A percentile compares a stretch with the other conserved stretches of the same genome.
phyloP scores from a whole-genome alignment of 1,284 basidiomycete genomes.

The Caloboletus inedulis region DNA sequence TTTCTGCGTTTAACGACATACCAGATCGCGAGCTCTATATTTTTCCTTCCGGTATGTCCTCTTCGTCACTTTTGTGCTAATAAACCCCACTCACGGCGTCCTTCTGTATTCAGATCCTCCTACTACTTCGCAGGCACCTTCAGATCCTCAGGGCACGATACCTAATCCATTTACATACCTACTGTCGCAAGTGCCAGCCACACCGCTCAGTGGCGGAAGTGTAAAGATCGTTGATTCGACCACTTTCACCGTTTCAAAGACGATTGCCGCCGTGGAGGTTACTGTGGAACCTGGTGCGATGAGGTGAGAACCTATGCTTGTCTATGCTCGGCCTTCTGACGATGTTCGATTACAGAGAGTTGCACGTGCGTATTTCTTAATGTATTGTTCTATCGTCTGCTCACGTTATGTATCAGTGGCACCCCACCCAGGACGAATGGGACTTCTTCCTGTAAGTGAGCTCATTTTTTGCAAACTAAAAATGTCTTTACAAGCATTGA shows the following conservation, averaged over 20 bases:
- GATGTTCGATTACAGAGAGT: conserved; percentile 35
- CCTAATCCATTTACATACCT: conserved; percentile 51
- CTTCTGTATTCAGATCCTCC: conserved; percentile 36
- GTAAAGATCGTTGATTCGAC: conserved; percentile 59
- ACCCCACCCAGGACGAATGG: conserved; percentile 44
- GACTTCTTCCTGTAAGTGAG: conserved; percentile 28
- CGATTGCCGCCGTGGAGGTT: conserved; percentile 55
- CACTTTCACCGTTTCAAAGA: conserved; percentile 50
- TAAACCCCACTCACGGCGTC: not conserved
- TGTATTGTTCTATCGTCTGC: conserved; percentile 53
- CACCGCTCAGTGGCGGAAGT: conserved; percentile 53
- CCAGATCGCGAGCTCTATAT: conserved; percentile 50
- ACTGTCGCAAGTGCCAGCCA: conserved; percentile 44
- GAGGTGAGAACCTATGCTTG: conserved; percentile 33
- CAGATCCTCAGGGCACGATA: conserved; percentile 50
- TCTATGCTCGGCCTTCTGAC: conserved; percentile 33
- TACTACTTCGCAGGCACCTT: conserved; percentile 43
- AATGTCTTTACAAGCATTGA: not conserved
- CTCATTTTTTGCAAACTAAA: not conserved
- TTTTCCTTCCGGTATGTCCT: conserved; percentile 41
- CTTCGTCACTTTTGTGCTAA: conserved; percentile 4
- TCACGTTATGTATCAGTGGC: conserved; percentile 43
- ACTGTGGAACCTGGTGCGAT: conserved; percentile 54
- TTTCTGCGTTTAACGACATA: conserved; percentile 44
- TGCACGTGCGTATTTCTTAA: conserved; percentile 41